Conservation (phyloP, 164 flowering plant species). For the Piper betle region DNA sequence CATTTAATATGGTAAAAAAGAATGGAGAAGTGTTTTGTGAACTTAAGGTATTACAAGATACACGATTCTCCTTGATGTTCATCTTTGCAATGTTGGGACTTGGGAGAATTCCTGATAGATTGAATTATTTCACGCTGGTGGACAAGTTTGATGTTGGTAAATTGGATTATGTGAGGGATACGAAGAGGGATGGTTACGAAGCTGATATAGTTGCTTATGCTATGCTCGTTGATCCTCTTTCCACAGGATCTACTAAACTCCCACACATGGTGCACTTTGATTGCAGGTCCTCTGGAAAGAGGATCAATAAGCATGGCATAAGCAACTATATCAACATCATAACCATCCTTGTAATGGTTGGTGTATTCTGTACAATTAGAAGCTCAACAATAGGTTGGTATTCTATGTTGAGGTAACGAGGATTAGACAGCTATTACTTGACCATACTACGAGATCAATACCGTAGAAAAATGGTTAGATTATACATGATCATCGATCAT, state of each 20-base stretch:
- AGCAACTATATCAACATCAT: no score
- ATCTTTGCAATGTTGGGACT: conserved; percentile 55
- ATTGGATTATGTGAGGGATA: conserved; percentile 50
- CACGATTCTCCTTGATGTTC: conserved; percentile 73
- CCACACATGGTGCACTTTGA: conserved; percentile 66
- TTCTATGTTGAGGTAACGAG: no score
- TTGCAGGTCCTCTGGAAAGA: conserved; percentile 52
- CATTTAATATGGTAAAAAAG: conserved; percentile 70
- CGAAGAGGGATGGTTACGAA: conserved; percentile 74
- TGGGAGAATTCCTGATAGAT: conserved; percentile 69
- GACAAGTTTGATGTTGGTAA: conserved; percentile 58
- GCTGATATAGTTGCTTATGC: conserved; percentile 81
- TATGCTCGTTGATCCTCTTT: conserved; percentile 54
- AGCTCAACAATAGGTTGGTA: no score
- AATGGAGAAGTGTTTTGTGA: conserved; percentile 83
- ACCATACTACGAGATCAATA: no score
- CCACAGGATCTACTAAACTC: conserved; percentile 70
- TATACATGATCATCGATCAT: no score
- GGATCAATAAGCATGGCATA: conserved; percentile 4
- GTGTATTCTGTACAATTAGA: no score
- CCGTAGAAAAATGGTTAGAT: no score
- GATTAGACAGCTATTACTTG: no score
- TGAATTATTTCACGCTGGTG: conserved; percentile 71
- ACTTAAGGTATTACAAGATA: conserved; percentile 84
- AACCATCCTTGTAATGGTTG: no score